Evolutionary conservation across 805 yeast genomes (phyloP), one percentile per base, ranked within the genome.

Genomic region (Wickerhamiella azyma): DNA sequence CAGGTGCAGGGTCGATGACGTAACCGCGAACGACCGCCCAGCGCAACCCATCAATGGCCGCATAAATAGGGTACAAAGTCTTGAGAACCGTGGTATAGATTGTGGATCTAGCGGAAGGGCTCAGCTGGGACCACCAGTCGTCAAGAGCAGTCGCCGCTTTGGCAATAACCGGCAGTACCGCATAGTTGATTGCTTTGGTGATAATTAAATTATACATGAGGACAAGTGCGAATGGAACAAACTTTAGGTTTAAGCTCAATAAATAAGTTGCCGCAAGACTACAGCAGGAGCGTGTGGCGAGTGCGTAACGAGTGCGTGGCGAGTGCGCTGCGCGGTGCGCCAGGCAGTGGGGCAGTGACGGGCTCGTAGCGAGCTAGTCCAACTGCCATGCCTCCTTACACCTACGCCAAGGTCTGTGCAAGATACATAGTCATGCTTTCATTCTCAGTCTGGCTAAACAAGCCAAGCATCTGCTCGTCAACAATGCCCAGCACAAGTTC

Each of bases 171-270:
- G 48, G 48, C 38, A 41, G 38, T 11, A 46, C 45, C 7, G 45
- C 48, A 28, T 46, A 46, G 38, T 46, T 46, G 19, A 46, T 41
- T 3, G 37, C 41, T 13, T 44, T 26, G 32, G 30, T 46, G 32
- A 41, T 39, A 16, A 33, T 21, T 29, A 41, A 13, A 30, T 30
- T 30, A n/a, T 30, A 30, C 33, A 30, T 30, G 3, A 30, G n/a
- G 11, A 11, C 32, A 30, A 30, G 16, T 5, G 33, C 33, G n/a
- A 30, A n/a, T 21, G n/a, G n/a, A n/a, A n/a, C n/a, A n/a, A n/a
- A n/a, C n/a, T n/a, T n/a, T n/a, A n/a, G n/a, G n/a, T n/a, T n/a
- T n/a, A n/a, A n/a, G n/a, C n/a, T n/a, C 7, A 21, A 21, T 21
- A 21, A 21, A 21, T 21, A 21, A 21, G 24, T 21, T 21, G 4